phyloP scores from a whole-genome alignment of 1,139 yeast species.

The Hyphopichia khmerensis region DNA sequence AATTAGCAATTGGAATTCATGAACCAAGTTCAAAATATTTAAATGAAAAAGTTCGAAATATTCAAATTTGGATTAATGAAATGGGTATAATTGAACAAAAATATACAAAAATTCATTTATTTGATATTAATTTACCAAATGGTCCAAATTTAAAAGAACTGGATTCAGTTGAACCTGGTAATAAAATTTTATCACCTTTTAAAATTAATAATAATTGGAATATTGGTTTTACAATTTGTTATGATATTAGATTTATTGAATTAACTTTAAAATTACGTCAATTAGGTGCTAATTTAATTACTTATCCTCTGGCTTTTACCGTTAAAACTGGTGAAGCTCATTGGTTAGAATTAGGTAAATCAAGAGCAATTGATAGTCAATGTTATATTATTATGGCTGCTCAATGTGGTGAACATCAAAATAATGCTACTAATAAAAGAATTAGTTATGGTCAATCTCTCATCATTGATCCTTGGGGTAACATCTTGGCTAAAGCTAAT shows the following conservation, averaged over 20 bases:
- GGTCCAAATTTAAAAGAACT: slow-evolving; percentile 78
- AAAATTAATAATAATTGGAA: slow-evolving; percentile 37
- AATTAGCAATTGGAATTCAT: slow-evolving; percentile 70
- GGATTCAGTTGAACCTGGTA: slow-evolving; percentile 80
- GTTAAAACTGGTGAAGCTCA: slow-evolving; percentile 88
- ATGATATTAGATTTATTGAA: slow-evolving; percentile 89
- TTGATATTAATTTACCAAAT: slow-evolving; percentile 79
- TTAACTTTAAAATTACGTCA: slow-evolving; percentile 62
- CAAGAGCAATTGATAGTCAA: slow-evolving; percentile 88
- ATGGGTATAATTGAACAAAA: slow-evolving; percentile 62
- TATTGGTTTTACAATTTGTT: slow-evolving; percentile 77
- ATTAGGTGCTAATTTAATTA: slow-evolving; percentile 73
- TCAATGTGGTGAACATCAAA: slow-evolving; percentile 76
- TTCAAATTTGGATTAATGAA: slow-evolving; percentile 67
- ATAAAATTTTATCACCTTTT: slow-evolving; percentile 53
- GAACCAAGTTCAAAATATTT: slow-evolving; percentile 50
- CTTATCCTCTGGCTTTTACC: slow-evolving; percentile 92
- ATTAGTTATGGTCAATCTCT: slow-evolving; percentile 82
- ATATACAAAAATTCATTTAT: slow-evolving; percentile 84
- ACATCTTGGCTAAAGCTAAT: slow-evolving; percentile 58
- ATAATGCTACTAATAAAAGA: slow-evolving; percentile 34
- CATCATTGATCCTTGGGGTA: slow-evolving; percentile 91
- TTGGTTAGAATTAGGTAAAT: slow-evolving; percentile 76
- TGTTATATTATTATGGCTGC: slow-evolving; percentile 89
- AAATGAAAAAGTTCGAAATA: slow-evolving; percentile 57